Base-by-base conservation (phyloP, 352 stramenopile species). In the Elongisporangium anandrum region DNA sequence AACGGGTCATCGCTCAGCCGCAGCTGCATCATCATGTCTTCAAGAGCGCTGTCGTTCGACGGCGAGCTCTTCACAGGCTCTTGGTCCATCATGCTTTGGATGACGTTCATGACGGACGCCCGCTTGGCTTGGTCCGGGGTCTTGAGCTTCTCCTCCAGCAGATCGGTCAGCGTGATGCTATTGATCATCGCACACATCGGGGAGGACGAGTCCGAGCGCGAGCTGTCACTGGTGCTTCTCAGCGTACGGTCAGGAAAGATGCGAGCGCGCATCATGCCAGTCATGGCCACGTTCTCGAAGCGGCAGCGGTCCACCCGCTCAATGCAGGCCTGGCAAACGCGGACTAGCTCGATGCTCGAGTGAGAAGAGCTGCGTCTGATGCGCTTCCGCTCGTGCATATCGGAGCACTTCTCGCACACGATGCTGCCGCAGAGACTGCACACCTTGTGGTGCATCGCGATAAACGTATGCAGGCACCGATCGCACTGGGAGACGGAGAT, bases 341-440 rank as follows among this genome's bases (percentile, higher is more conserved):
- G 66, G 7, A 83, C 55, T 17, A 52, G 57, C 45, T 69, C 26
- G 23, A 75, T 66, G 4, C 39, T 41, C 34, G 50, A 41, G 15
- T 57, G 21, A 4, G 17, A 29, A 38, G 72, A 17, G 26, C 15
- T 17, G 39, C 59, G 34, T 20, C 60, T 49, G 17, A 21, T 41
- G 3, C 57, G 63, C 53, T 74, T 64, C 17, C 70, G 65, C 50
- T 76, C 65, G 50, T 72, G 65, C 29, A 70, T 70, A 47, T 20
- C 54, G 45, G 66, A 75, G 51, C 75, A 88, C 50, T 71, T 69
- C 20, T 73, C 65, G 51, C 78, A 88, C 21, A 85, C 76, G 41
- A 60, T 66, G 49, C 78, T 76, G 22, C 78, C 72, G 48, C 78
- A 85, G 16, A 88, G 62, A 22, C 70, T 65, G 47, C 78, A 88